Base-by-base conservation (phyloP, 2,329 filamentous ascomycete genomes). In the Helotiales sp. region DNA sequence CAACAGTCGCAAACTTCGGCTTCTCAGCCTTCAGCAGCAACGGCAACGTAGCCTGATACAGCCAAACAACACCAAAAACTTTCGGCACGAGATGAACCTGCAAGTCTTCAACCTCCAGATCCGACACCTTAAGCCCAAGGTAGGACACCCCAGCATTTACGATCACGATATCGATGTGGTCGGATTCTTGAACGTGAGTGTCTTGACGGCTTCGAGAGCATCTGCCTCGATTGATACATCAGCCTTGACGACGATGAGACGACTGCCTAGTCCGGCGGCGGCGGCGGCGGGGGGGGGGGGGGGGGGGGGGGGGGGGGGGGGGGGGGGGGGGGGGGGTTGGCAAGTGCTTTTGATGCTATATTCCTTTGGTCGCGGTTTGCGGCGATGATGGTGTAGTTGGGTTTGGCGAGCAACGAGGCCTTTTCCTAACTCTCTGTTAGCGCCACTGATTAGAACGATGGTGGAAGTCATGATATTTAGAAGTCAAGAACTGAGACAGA, bases 141-240 rank as follows among this genome's bases (percentile, higher is more conserved):
- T 76, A 73, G 2, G 72, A 71, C 10, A 83, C 79, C 17, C 79
- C 84, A 0, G 84, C 83, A 72, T 87, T 87, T 34, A 84, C 82
- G 59, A 87, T 81, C 4, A 87, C 79, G 8, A 85, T 72, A 68
- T 87, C 84, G 2, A 87, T 67, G 32, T 78, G 73, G 10, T 75
- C 70, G 69, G 86, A 81, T 3, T 77, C 77, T 52, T 72, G 62
- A 78, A 68, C 2, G 63, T 30, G 0, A 82, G 72, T 2, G 75
- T 68, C 24, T 75, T 58, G 0, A 80, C 75, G 1, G 80, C 80
- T 20, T 72, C 69, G 1, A 73, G 67, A 0, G 81, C 71, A 66
- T 81, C 79, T 0, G 73, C 70, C 10, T 79, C 73, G 15, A 75
- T 73, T 1, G 68, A 70, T 1, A 76, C 74, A 34, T 85, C 82